Evolutionary conservation across 345 rosid species (phyloP).

Genomic region (Populus ilicifolia): DNA sequence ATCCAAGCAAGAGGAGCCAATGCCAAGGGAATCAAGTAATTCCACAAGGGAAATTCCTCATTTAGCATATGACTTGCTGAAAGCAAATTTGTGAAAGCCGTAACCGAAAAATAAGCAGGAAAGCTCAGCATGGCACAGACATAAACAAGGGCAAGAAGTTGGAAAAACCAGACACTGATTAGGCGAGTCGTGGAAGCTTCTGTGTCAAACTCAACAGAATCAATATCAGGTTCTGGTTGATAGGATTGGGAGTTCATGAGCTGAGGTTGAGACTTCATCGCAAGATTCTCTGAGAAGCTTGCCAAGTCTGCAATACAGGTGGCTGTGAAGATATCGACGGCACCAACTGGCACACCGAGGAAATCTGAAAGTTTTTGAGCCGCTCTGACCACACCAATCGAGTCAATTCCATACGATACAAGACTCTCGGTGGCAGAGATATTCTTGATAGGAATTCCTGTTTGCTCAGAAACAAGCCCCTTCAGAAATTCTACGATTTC

Average conservation of each 20-base stretch:
- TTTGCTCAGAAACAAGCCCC: constrained; percentile 48
- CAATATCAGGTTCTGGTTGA: constrained; percentile 29
- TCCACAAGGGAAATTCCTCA: constrained; percentile 24
- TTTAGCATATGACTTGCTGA: constrained; percentile 13
- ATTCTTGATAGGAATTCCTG: constrained; percentile 35
- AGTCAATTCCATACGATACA: constrained; percentile 61
- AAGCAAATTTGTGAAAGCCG: constrained; percentile 35
- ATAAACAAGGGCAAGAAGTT: constrained; percentile 45
- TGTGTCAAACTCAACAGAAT: constrained; percentile 22
- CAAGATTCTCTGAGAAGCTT: constrained; percentile 49
- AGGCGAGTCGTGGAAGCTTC: constrained; percentile 40
- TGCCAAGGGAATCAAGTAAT: constrained; percentile 27
- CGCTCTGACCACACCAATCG: constrained; percentile 67
- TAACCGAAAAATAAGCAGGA: constrained; percentile 54
- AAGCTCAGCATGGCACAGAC: constrained; percentile 37
- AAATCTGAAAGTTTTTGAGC: constrained; percentile 65
- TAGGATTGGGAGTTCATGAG: constrained; percentile 19
- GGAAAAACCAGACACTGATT: constrained; percentile 38
- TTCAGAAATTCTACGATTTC: constrained; percentile 49
- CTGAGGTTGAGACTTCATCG: constrained; percentile 46
- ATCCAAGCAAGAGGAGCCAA: constrained; percentile 68
- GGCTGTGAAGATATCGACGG: constrained; percentile 67
- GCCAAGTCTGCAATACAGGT: constrained; percentile 62
- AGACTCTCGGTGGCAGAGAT: constrained; percentile 50
- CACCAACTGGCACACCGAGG: constrained; percentile 61